phyloP scores from a whole-genome alignment of 1,284 basidiomycete genomes.

The Trichosporon ovoides region DNA sequence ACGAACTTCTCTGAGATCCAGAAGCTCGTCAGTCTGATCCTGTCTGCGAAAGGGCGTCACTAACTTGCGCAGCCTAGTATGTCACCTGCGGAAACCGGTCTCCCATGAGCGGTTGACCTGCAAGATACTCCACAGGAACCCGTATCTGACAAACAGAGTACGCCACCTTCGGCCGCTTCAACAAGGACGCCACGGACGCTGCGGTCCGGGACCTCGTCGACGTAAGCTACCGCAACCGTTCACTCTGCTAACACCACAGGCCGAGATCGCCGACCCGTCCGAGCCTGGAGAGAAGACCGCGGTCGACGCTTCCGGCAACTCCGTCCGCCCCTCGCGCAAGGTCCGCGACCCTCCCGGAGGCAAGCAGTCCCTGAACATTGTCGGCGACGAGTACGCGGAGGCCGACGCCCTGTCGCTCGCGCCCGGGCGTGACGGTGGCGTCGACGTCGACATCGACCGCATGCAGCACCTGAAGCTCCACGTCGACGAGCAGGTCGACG shows the following conservation, averaged over 20 bases:
- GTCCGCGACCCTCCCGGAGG: conserved; percentile 46
- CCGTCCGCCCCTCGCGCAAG: conserved; percentile 44
- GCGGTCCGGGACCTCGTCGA: conserved; percentile 49
- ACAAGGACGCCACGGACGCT: conserved; percentile 45
- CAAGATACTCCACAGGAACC: too few species aligned
- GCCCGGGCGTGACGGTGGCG: conserved; percentile 40
- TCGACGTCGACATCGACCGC: conserved; percentile 42
- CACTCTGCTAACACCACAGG: conserved; percentile 24
- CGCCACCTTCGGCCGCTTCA: conserved; percentile 48
- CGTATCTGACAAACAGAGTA: conserved; percentile 39
- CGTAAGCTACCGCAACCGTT: conserved; percentile 26
- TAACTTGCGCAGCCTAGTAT: conserved; percentile 32
- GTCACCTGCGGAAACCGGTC: conserved; percentile 6
- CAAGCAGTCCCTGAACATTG: conserved; percentile 37
- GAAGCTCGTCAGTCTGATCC: conserved; percentile 31
- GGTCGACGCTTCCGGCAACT: conserved; percentile 30
- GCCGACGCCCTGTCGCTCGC: conserved; percentile 45
- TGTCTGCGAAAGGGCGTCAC: not conserved
- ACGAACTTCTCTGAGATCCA: conserved; percentile 47
- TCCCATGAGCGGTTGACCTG: too few species aligned
- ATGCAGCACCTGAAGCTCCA: conserved; percentile 42
- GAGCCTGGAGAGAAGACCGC: conserved; percentile 29
- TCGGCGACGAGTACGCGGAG: conserved; percentile 46
- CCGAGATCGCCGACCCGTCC: conserved; percentile 47
- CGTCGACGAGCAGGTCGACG: conserved; percentile 40